Evolutionary conservation across 164 flowering plant genomes (phyloP), one percentile per base, ranked within the genome.

Genomic region (Dillenia turbinata): DNA sequence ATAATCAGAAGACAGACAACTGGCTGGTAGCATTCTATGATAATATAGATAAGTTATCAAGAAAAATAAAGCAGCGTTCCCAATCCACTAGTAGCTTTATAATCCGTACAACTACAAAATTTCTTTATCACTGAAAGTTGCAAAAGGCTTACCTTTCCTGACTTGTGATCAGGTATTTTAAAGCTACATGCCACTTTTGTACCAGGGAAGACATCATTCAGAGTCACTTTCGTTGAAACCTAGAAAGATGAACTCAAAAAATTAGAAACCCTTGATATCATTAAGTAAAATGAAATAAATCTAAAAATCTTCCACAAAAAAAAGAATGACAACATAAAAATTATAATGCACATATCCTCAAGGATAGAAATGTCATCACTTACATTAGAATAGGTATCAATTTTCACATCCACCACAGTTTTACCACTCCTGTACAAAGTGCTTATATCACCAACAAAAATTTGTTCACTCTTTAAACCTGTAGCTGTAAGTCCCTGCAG

Each of bases 351-450:
- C 55, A 44, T 40, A 60, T 47, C 22, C 40, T 26, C 49, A 61
- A 47, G 54, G 47, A 46, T 26, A 26, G 52, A 54, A 60, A 56
- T 50, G 47, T 7, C 17, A n/a, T 43, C 22, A 56, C 86, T 80
- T 80, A 90, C 96, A 75, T 80, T 85, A 52, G 90, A 87, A 65
- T 66, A 66, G 2, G 85, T 80, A 71, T 90, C 92, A 71, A 90
- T 74, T 81, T 87, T 87, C 56, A 90, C 73, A 75, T 85, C 88
- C 62, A 86, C 88, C 6, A 73, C 60, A 59, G 86, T 64, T 55
- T 75, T 80, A 60, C 83, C 81, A 63, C 75, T 75, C 76, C 76
- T 84, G 66, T 84, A 82, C 64, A 69, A 67, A 1, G 84, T 79
- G 65, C 67, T 83, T 44, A 90, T 64, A 63, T 87, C 93, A 65